Percentiles rank a stretch among this genome's conserved stretches.
phyloP scores from a whole-genome alignment of 208 protist genomes.

The Leishmania braziliensis region DNA sequence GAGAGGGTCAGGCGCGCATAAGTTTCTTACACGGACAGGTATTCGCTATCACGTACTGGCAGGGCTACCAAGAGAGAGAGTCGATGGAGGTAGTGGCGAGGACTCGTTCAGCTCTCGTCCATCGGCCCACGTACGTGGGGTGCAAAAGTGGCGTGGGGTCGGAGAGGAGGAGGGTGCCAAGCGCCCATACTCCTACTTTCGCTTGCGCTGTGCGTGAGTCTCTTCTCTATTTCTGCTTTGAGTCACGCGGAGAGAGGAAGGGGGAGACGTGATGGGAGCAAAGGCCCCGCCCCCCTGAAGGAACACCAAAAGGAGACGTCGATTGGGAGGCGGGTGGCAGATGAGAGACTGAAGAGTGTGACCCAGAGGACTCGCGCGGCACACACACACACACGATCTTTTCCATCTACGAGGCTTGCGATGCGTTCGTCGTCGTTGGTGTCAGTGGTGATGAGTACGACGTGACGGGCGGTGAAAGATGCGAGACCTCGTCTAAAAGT shows the following conservation, averaged over 20 bases:
- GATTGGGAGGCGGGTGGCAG: too few relatives aligned
- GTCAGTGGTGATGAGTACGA: not conserved
- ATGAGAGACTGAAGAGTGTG: not conserved
- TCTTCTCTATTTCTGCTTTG: too few relatives aligned
- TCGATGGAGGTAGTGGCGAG: not conserved
- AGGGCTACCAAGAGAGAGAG: not conserved
- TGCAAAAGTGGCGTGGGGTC: not conserved
- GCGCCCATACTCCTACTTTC: not conserved
- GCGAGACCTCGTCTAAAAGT: slow-evolving; percentile 24
- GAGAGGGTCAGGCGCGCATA: not conserved
- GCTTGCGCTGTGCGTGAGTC: not conserved
- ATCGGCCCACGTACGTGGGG: not conserved
- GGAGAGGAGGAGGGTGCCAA: not conserved
- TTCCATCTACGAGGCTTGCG: not conserved
- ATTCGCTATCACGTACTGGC: not conserved
- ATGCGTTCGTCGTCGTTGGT: not conserved
- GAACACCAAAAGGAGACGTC: not conserved
- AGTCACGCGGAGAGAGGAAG: too few relatives aligned
- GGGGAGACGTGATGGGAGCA: too few relatives aligned
- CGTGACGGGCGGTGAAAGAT: slow-evolving; percentile 2
- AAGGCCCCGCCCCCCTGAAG: too few relatives aligned
- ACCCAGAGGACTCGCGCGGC: not conserved
- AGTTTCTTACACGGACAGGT: not conserved
- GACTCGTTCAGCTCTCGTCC: not conserved
- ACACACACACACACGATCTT: not conserved